phyloP scores from a whole-genome alignment of 2,329 filamentous ascomycete genomes.

The Pseudovirgaria hyperparasitica region DNA sequence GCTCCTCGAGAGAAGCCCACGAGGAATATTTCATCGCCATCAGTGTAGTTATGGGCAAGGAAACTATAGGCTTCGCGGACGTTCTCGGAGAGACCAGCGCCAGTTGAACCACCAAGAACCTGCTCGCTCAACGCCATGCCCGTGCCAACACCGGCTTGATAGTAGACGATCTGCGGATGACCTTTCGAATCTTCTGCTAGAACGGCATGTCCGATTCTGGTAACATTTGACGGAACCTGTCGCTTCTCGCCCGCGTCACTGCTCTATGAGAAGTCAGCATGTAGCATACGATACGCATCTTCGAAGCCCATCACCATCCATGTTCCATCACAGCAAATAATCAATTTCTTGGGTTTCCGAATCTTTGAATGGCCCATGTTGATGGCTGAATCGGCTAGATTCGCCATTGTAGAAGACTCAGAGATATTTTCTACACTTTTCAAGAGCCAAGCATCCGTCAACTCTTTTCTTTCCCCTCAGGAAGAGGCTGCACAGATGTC shows the following conservation, averaged over 20 bases:
- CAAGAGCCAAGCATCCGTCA: no score
- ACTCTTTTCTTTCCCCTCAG: no score
- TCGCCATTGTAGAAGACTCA: no score
- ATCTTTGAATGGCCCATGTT: no score
- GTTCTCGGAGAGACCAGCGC: slow-evolving; percentile 26
- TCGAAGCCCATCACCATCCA: no score
- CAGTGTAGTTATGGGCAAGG: slow-evolving; percentile 47
- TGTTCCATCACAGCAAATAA: slow-evolving; percentile 22
- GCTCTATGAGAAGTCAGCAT: no score
- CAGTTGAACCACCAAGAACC: slow-evolving; percentile 9
- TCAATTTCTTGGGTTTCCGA: slow-evolving; percentile 16
- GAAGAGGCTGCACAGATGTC: no score
- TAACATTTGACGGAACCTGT: slow-evolving; percentile 26
- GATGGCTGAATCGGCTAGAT: no score
- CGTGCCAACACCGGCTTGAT: slow-evolving; percentile 28
- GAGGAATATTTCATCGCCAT: slow-evolving; percentile 41
- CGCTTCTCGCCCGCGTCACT: slow-evolving; percentile 1
- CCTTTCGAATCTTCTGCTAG: slow-evolving; percentile 15
- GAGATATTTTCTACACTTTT: no score
- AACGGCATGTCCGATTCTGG: slow-evolving; percentile 23
- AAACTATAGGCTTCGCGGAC: slow-evolving; percentile 52
- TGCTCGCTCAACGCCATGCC: slow-evolving; percentile 7
- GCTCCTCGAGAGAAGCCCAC: slow-evolving; percentile 45
- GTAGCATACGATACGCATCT: no score
- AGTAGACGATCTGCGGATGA: slow-evolving; percentile 27